Evolutionary conservation across 257 asterid genomes (phyloP).

Genomic region (Fraxinus quadrangulata): DNA sequence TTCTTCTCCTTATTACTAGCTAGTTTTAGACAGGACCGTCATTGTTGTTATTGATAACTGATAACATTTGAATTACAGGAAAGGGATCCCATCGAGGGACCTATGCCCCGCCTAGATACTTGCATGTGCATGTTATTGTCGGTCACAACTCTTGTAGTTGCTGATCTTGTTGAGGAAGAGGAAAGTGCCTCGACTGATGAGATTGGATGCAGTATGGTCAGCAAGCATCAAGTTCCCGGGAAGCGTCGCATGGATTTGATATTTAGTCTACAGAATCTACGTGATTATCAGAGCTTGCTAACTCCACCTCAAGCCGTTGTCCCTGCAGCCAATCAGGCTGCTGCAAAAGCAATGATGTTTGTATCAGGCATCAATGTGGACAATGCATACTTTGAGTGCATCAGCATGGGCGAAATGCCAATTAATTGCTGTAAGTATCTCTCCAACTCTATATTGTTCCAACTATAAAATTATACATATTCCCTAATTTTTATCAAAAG

Average conservation of each 20-base stretch:
- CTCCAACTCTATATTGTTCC: not conserved
- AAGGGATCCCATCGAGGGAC: slow-evolving; percentile 98
- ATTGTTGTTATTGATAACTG: not conserved
- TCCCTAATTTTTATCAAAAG: not conserved
- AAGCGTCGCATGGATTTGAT: slow-evolving; percentile 63
- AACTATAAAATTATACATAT: not conserved
- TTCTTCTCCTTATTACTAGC: not conserved
- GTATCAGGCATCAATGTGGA: slow-evolving; percentile 60
- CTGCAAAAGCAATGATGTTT: slow-evolving; percentile 83
- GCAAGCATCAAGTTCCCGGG: slow-evolving; percentile 39
- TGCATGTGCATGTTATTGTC: slow-evolving; percentile 89
- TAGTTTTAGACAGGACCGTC: not conserved
- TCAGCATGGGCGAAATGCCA: slow-evolving; percentile 71
- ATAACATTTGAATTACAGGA: slow-evolving; percentile 50
- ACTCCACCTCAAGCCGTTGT: slow-evolving; percentile 75
- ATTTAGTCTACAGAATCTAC: slow-evolving; percentile 73
- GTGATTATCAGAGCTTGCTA: slow-evolving; percentile 74
- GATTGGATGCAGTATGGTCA: slow-evolving; percentile 34
- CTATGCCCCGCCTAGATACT: slow-evolving; percentile 91
- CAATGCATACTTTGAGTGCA: slow-evolving; percentile 62
- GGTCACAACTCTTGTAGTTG: slow-evolving; percentile 79
- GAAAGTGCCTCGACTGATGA: slow-evolving; percentile 48
- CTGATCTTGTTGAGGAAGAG: slow-evolving; percentile 93
- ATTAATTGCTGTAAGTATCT: slow-evolving; percentile 69
- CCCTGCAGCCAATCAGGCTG: slow-evolving; percentile 89